These are phyloP conservation scores for Macrocybe gigantea DNA, from an alignment of 768 basidiomycete species.

Conservation along the genomic window DNA sequence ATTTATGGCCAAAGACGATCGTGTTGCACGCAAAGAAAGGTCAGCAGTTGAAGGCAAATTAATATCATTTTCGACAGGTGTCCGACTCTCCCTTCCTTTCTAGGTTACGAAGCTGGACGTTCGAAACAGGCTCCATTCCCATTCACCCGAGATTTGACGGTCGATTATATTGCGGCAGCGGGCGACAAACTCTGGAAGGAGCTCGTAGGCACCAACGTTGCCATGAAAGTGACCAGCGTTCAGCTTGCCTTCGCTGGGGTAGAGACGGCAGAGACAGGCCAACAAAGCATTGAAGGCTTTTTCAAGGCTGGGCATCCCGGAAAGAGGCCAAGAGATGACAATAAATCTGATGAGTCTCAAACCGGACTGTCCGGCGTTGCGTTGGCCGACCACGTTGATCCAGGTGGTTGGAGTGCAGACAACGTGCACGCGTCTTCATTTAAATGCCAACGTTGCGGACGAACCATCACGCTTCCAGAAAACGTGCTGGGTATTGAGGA, in stretches of 20 bases:
- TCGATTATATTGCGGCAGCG: conserved; percentile 69
- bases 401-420: background rate
- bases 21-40: conserved; percentile 76
- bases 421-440: conserved; percentile 27
- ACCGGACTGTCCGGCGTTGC: conserved; percentile 1
- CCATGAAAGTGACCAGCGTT: conserved; percentile 68
- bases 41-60: background rate
- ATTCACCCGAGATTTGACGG: conserved; percentile 65
- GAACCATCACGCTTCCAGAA: conserved; percentile 30
- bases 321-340: conserved; percentile 34
- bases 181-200: conserved; percentile 87
- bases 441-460: conserved; percentile 54
- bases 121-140: conserved; percentile 90
- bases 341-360: conserved; percentile 5
- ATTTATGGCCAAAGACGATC: conserved; percentile 89
- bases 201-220: conserved; percentile 51
- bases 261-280: conserved; percentile 69
- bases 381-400: conserved; percentile 1
- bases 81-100: background rate
- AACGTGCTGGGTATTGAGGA: conserved; percentile 16
- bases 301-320: conserved; percentile 38
- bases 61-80: background rate
- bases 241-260: conserved; percentile 74
- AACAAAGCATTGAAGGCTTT: conserved; percentile 85
- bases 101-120: conserved; percentile 60